Evolutionary conservation across 257 asterid species (phyloP).

Genomic region (Nicotiana sylvestris): DNA sequence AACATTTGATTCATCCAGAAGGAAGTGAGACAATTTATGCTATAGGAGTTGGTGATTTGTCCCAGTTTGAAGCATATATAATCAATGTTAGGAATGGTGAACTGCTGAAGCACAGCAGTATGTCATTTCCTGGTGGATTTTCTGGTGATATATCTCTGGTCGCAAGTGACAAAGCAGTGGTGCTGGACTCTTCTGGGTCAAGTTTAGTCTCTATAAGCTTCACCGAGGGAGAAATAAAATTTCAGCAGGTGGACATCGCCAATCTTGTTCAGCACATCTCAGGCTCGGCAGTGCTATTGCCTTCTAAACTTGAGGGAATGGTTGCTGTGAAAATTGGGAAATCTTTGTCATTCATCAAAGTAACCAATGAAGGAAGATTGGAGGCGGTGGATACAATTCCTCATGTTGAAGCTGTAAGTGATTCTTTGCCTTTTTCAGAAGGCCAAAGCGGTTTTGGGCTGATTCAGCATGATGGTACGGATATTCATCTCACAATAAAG

Average conservation of each 20-base stretch:
- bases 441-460: conserved; percentile 69
- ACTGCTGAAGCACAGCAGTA: conserved; percentile 47
- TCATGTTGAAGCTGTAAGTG: conserved; percentile 58
- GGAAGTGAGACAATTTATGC: conserved; percentile 60
- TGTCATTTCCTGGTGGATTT: conserved; percentile 52
- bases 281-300: conserved; percentile 50
- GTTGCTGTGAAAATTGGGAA: conserved; percentile 38
- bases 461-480: conserved; percentile 49
- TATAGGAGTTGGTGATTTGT: conserved; percentile 50
- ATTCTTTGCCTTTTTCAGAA: conserved; percentile 54
- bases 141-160: conserved; percentile 75
- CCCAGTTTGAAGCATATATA: conserved; percentile 55
- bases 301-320: conserved; percentile 58
- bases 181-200: conserved; percentile 70
- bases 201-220: conserved; percentile 47
- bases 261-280: conserved; percentile 52
- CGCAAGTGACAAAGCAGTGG: conserved; percentile 56
- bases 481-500: conserved; percentile 64
- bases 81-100: conserved; percentile 66
- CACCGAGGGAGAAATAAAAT: conserved; percentile 54
- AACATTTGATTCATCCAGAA: conserved; percentile 54
- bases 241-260: conserved; percentile 49
- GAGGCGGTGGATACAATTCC: conserved; percentile 42
- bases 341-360: conserved; percentile 45
- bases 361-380: conserved; percentile 48